Base-by-base conservation (phyloP, 2,329 filamentous ascomycete genomes). In the Neofusicoccum parvum region DNA sequence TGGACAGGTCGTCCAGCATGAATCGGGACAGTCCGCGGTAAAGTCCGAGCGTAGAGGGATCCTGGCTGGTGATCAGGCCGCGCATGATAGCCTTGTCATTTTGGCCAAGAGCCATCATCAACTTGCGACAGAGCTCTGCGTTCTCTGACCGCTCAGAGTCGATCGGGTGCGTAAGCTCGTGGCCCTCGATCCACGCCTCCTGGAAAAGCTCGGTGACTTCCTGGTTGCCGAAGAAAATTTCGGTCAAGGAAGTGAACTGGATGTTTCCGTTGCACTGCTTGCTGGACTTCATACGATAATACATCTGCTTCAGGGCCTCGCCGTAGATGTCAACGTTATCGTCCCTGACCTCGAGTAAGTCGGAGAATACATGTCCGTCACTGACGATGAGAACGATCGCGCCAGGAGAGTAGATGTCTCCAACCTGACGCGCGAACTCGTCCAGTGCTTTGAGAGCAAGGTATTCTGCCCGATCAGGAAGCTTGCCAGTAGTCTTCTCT, bases 401-500 rank as follows among this genome's bases (percentile, higher is more conserved):
- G 5, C 79, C 80, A 15, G 74, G 76, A 11, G 71, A 67, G 65
- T 82, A 81, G 2, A 80, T 67, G 10, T 74, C 72, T 10, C 69
- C 70, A n/a, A 82, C 78, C 32, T 73, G 74, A 17, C 74, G 72
- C 49, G 79, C 81, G 27, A 82, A 69, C 0, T 72, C 73, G 49
- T 81, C 78, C 62, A 82, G 68, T 53, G 78, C 76, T 4, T 71
- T 69, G 10, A 82, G 70, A 3, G 80, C 79, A 34, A 82, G 62
- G 45, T 80, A 77, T 64, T 82, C 80, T 3, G 75, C 80, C n/a
- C 79, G 71, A 53, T 82, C 80, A 0, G 80, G 80, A 3, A 81
- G 68, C 0, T 65, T 67, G 2, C 80, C 85, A n/a, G 88, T 73
- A 0, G 86, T 84, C 64, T 89, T 89, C 45, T 80, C 75, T 0